Base-by-base conservation (phyloP, 352 stramenopile species). In the Globisporangium splendens region DNA sequence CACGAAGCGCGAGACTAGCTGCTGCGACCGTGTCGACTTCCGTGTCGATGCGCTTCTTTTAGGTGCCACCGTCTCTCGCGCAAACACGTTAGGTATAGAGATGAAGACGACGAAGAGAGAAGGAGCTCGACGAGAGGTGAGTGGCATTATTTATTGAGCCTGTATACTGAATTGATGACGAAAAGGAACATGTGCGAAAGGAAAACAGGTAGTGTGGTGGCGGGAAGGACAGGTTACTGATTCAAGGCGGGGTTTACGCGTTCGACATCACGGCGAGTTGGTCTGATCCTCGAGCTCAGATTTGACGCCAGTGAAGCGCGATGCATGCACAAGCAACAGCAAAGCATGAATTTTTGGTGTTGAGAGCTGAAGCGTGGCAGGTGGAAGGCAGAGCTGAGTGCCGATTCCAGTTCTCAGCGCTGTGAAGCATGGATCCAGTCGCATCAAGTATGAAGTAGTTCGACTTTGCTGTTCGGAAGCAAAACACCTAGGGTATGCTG, bases 1-100 rank as follows among this genome's bases (percentile, higher is more conserved):
- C 18, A 3, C 50, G 59, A 62, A 14, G 31, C 20, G 31, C 61
- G 60, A 46, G 68, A 35, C 13, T 46, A 33, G 33, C 33, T 2
- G 1, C 41, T 28, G 55, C 61, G 21, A 43, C 50, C 24, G 57
- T 73, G 18, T 66, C 69, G 38, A 79, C 72, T 24, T 77, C 74
- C 13, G 72, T 79, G 42, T 57, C 72, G 1, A 79, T 84, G 67
- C 74, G 74, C 21, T 83, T 83, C 53, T 77, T 75, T 44, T 83
- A 80, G 59, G 44, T 60, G 61, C 53, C 17, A 35, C 10, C 13
- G 51, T 2, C 10, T 1, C 13, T 3, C 38, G 8, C 21, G 46
- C 46, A 52, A 35, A 35, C 28, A 17, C 35, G 33, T 46, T 53
- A 53, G 44, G 22, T 60, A 35, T 35, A 53, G 43, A 53, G 33